Base-by-base conservation (phyloP, 1,139 yeast genomes). In the Suhomyces chickasaworum region DNA sequence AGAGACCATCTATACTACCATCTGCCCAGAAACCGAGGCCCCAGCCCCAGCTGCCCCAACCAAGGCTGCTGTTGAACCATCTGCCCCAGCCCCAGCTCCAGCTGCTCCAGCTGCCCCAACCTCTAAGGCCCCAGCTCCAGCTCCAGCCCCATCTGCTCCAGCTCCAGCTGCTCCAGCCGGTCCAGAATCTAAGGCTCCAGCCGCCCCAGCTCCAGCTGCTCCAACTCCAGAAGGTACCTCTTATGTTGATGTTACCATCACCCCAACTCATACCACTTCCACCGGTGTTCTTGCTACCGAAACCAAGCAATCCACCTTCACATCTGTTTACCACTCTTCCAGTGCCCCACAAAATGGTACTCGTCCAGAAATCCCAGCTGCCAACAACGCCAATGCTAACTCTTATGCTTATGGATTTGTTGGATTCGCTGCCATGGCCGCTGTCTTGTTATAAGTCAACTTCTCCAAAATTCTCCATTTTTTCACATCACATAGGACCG, bases 1-100 rank as follows among this genome's bases (percentile, higher is more conserved):
- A 37, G 65, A 60, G 46, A 77, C 82, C 38, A 60, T 61, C 37
- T 75, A 72, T 69, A 75, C 81, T 53, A 78, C 83, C 45, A 64
- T 71, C 63, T 77, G 81, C 52, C 80, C 80, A 50, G 60, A 63
- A 46, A 57, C 66, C 50, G 62, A 17, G 5, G 48, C 53, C 35
- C 47, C 58, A 50, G 50, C 57, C 35, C 50, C 56, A n/a, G 48
- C 49, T 23, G 52, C 53, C 22, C 49, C 52, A n/a, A 42, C 54
- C 27, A 32, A 49, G 7, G 44, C 52, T 30, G 42, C 52, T 12
- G 42, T 55, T 10, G 29, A 25, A 10, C 29, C 29, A 25, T 25
- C 22, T 20, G 22, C 7, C 7, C 49, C 53, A 17, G 48, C 51
- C n/a, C 39, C 57, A 22, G 31, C 51, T n/a, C 36, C 36, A 16